Evolutionary conservation across 306 rosid genomes (phyloP), one percentile per base, ranked within the genome.

Genomic region (Quercus gilva): DNA sequence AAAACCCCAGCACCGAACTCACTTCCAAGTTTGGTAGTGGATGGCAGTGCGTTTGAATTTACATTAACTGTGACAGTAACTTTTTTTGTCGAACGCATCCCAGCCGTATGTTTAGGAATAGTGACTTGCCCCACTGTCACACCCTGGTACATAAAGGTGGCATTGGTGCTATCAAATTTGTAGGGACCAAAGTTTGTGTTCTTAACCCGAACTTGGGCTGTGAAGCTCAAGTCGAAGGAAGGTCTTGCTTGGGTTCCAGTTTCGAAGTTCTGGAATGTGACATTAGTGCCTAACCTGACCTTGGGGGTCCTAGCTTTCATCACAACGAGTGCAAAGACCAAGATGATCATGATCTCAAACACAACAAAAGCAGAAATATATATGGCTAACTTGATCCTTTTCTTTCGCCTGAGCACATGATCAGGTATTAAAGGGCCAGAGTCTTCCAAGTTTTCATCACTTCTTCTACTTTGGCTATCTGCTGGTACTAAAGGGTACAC

Each of bases 181-280:
- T 58, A 84, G 20, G 82, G 57, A 1, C 87, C 87, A 41, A 73
- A 84, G 76, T 84, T 84, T 4, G 74, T 10, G 76, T 84, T 84
- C 68, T 65, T 56, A 8, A 84, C 69, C 73, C 81, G 45, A 12
- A 84, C 29, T 76, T 84, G 84, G 25, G 87, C 31, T 13, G 20
- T 8, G 60, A 84, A 72, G 68, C 45, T 80, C 55, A 80, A 43
- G 45, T 84, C 76, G 14, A 84, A 80, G 12, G 78, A 80, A 31
- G 84, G 71, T 0, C 63, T 1, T 1, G 70, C 51, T 12, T 3
- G 20, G 15, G 5, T 63, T 63, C 19, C 21, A 43, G 58, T 49
- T 17, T 33, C 26, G 45, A 78, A 69, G 19, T 37, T 55, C n/a
- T 69, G 76, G 70, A 78, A 67, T 18, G 9, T 13, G 69, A 57